Evolutionary conservation across 352 stramenopile species (phyloP).

Genomic region (Phytophthora melonis): DNA sequence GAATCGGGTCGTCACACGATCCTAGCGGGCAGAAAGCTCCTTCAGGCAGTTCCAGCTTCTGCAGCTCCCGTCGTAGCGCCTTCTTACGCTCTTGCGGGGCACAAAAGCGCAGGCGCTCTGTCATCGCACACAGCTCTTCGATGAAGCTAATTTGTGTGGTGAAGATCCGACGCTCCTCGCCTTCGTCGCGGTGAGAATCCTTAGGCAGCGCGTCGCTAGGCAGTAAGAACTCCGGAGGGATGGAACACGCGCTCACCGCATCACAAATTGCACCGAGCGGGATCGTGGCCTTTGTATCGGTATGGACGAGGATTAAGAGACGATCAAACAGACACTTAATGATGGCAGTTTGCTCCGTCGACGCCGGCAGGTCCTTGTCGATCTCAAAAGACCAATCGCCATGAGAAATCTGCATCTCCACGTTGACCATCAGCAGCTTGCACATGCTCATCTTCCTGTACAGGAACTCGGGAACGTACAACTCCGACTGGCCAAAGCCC

Average conservation of each 20-base stretch:
- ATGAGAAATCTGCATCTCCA: slow-evolving; percentile 82
- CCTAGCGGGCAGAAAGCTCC: slow-evolving; percentile 77
- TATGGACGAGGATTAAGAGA: slow-evolving; percentile 60
- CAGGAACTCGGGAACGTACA: slow-evolving; percentile 80
- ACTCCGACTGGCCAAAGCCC: slow-evolving; percentile 81
- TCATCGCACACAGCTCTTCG: slow-evolving; percentile 77
- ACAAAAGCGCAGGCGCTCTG: slow-evolving; percentile 72
- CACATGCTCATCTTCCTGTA: slow-evolving; percentile 84
- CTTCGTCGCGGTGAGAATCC: slow-evolving; percentile 39
- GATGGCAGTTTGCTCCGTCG: slow-evolving; percentile 63
- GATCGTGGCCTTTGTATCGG: slow-evolving; percentile 38
- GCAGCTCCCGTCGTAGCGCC: slow-evolving; percentile 62
- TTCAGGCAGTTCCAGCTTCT: slow-evolving; percentile 62
- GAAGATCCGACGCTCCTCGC: slow-evolving; percentile 61
- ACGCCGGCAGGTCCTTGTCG: slow-evolving; percentile 74
- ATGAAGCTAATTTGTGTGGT: slow-evolving; percentile 78
- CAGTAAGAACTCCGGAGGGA: slow-evolving; percentile 61
- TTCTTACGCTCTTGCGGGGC: slow-evolving; percentile 69
- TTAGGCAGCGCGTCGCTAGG: slow-evolving; percentile 43
- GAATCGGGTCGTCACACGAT: slow-evolving; percentile 70
- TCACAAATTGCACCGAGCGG: slow-evolving; percentile 72
- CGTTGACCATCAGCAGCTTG: slow-evolving; percentile 84
- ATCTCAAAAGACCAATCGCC: slow-evolving; percentile 67
- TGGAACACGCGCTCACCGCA: slow-evolving; percentile 48
- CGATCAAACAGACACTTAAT: slow-evolving; percentile 76